Conservation (phyloP, 768 basidiomycete genomes). For the Termitomyces sp. region DNA sequence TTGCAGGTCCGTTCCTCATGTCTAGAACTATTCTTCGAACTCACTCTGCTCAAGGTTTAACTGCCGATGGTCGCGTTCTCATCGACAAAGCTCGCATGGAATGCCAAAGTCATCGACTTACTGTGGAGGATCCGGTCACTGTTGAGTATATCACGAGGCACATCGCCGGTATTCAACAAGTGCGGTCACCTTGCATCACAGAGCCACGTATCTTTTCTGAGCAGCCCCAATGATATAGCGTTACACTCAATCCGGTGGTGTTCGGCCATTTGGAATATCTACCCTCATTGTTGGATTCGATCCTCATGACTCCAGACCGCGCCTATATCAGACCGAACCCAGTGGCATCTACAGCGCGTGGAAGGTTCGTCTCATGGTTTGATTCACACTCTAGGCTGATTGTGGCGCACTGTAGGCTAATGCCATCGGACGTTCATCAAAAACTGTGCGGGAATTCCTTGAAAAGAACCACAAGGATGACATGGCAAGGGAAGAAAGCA, state of each 20-base stretch:
- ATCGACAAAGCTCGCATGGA: slow-evolving; percentile 98
- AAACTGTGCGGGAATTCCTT: slow-evolving; percentile 97
- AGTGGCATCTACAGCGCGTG: slow-evolving; percentile 97
- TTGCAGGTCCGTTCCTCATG: slow-evolving; percentile 70
- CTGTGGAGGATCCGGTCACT: slow-evolving; percentile 96
- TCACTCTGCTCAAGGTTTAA: slow-evolving; percentile 63
- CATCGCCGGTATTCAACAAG: slow-evolving; percentile 99
- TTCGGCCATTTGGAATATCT: slow-evolving; percentile 96
- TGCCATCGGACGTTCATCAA: slow-evolving; percentile 96
- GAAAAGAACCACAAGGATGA: slow-evolving; percentile 98
- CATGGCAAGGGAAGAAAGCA: slow-evolving; percentile 81
- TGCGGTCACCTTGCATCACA: slow-evolving; percentile 29
- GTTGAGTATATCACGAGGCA: slow-evolving; percentile 98
- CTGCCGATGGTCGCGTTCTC: slow-evolving; percentile 94
- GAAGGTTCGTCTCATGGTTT: slow-evolving; percentile 62
- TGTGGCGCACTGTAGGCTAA: slow-evolving; percentile 67
- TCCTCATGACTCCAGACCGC: slow-evolving; percentile 83
- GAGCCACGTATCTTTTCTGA: neutral
- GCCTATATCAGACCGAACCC: slow-evolving; percentile 95
- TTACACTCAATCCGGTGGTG: slow-evolving; percentile 99
- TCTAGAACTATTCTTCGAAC: neutral
- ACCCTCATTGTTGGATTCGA: slow-evolving; percentile 97
- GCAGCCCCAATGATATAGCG: slow-evolving; percentile 43
- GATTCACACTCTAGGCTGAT: neutral
- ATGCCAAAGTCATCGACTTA: slow-evolving; percentile 95